These are phyloP conservation scores for Blumeria graminis DNA, from an alignment of 2,329 filamentous ascomycete species.

Conservation along the genomic window DNA sequence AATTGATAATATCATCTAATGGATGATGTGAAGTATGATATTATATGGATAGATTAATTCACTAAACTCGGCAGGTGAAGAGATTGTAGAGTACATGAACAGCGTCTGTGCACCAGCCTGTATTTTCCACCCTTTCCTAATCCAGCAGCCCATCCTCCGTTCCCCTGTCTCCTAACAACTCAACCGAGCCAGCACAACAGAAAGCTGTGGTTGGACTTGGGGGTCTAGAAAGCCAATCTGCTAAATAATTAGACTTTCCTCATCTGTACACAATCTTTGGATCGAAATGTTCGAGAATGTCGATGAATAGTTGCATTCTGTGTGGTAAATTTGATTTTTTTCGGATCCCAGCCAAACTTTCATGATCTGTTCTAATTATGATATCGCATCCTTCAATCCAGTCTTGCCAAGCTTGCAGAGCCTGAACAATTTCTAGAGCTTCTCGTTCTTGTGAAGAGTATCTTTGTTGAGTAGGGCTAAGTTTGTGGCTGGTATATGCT, in stretches of 20 bases:
- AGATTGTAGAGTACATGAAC: too few relatives aligned
- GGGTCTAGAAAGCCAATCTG: background rate
- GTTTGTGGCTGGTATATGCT: background rate
- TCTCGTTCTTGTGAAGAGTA: background rate
- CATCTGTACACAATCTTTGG: background rate
- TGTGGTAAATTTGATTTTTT: background rate
- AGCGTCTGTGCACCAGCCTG: too few relatives aligned
- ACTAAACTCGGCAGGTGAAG: too few relatives aligned
- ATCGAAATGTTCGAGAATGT: background rate
- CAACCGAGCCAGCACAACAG: too few relatives aligned
- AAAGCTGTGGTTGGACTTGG: background rate
- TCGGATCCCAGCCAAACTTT: background rate
- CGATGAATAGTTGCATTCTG: background rate
- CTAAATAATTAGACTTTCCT: background rate
- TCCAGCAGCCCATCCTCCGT: too few relatives aligned
- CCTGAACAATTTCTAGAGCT: background rate
- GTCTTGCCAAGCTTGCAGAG: background rate
- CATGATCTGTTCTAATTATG: background rate
- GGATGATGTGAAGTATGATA: too few relatives aligned
- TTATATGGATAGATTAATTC: too few relatives aligned
- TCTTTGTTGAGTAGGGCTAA: background rate
- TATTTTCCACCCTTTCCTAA: too few relatives aligned
- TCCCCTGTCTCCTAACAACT: too few relatives aligned
- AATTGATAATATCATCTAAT: too few relatives aligned
- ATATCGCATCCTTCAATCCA: background rate